Evolutionary conservation across 2,329 filamentous ascomycete species (phyloP).

Genomic region (Clonostachys solani): DNA sequence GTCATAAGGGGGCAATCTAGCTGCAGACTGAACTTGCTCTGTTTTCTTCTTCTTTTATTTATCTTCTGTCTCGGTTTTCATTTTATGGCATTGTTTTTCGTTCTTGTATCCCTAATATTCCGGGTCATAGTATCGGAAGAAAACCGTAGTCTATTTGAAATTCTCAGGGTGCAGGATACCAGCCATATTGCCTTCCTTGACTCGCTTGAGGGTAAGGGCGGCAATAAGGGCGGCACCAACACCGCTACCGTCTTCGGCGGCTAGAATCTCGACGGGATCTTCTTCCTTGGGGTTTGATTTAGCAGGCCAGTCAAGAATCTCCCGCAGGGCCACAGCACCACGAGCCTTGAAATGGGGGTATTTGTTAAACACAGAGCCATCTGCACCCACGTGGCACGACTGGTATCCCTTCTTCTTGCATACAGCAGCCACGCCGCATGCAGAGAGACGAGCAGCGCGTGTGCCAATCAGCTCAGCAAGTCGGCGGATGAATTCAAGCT

Average conservation of each 20-base stretch:
- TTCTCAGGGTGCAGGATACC: conserved; percentile 64
- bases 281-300: conserved; percentile 67
- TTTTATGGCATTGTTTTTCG: background rate
- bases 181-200: conserved; percentile 57
- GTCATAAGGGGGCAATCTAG: too few species aligned
- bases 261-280: conserved; percentile 82
- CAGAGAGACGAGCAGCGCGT: conserved; percentile 85
- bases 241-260: conserved; percentile 93
- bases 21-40: background rate
- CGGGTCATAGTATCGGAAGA: background rate
- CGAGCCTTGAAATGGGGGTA: conserved; percentile 97
- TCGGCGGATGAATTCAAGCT: conserved; percentile 85
- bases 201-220: conserved; percentile 60
- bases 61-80: too few species aligned
- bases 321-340: conserved; percentile 81
- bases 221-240: conserved; percentile 97
- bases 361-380: conserved; percentile 98
- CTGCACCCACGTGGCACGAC: conserved; percentile 89
- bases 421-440: conserved; percentile 93
- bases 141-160: conserved; percentile 29
- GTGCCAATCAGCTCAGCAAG: conserved; percentile 93
- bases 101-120: background rate
- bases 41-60: background rate
- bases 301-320: conserved; percentile 90
- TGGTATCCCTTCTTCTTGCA: conserved; percentile 92